Percentiles rank a stretch among this genome's conserved stretches.
Conservation (phyloP, 176 grass and related monocot species). For the Eremochloa ophiuroides region DNA sequence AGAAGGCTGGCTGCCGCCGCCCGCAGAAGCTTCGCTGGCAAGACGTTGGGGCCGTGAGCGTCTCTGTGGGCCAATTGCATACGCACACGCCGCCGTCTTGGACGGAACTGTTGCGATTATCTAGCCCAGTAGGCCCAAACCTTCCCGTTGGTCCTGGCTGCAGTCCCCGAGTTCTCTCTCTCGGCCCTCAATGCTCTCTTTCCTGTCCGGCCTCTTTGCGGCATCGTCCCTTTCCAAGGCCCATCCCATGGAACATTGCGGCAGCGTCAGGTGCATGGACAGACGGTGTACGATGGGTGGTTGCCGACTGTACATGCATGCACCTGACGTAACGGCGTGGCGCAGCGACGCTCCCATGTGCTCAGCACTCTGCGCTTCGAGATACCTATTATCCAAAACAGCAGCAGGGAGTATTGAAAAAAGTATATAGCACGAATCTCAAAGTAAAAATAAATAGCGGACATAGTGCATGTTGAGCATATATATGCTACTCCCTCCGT, state of each 20-base stretch:
- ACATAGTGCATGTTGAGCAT: too few relatives aligned
- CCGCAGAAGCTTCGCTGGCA: constrained; percentile 2
- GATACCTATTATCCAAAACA: too few relatives aligned
- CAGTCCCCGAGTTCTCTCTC: not conserved
- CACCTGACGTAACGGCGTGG: not conserved
- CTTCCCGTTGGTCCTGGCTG: not conserved
- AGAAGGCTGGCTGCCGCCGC: too few relatives aligned
- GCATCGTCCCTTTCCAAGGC: not conserved
- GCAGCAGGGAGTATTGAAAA: too few relatives aligned
- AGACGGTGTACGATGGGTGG: not conserved
- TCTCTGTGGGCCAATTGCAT: not conserved
- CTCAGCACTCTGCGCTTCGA: too few relatives aligned
- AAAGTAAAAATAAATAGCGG: too few relatives aligned
- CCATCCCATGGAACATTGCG: too few relatives aligned
- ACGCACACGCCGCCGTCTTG: not conserved
- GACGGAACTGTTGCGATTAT: not conserved
- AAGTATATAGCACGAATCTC: too few relatives aligned
- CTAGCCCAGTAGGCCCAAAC: not conserved
- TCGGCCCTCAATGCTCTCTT: not conserved
- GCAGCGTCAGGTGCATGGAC: too few relatives aligned
- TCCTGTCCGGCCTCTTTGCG: not conserved
- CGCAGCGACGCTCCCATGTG: not conserved
- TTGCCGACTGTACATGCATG: not conserved
- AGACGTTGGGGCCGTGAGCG: not conserved
- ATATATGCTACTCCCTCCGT: too few relatives aligned